phyloP scores from a whole-genome alignment of 2,329 filamentous ascomycete species.

The Cryoendolithus antarcticus region DNA sequence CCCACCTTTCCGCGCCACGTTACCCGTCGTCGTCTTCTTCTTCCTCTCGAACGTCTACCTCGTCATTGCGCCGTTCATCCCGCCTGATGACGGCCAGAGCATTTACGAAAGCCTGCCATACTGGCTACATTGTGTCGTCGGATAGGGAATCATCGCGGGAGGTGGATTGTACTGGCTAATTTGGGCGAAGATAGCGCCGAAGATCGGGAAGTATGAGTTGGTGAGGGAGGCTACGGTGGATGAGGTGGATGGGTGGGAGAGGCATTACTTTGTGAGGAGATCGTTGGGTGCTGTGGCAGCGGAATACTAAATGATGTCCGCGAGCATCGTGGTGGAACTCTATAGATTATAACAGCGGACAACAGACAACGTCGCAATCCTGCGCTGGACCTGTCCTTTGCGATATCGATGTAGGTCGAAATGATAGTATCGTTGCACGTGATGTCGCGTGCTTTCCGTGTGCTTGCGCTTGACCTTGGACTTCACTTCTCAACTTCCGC shows the following conservation, averaged over 20 bases:
- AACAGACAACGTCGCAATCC: too few species aligned
- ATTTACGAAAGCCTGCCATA: conserved; percentile 42
- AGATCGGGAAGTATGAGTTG: conserved; percentile 26
- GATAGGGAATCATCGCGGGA: conserved; percentile 35
- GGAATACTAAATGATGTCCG: too few species aligned
- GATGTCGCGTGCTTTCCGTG: too few species aligned
- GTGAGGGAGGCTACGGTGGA: conserved; percentile 19
- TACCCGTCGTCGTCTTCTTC: conserved; percentile 41
- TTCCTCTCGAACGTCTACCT: conserved; percentile 41
- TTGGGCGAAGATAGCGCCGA: conserved; percentile 38
- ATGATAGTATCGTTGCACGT: too few species aligned
- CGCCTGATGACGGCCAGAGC: conserved; percentile 34
- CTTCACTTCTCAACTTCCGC: not conserved
- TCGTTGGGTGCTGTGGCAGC: not conserved
- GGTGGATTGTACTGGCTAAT: conserved; percentile 41
- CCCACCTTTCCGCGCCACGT: conserved; percentile 38
- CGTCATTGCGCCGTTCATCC: conserved; percentile 39
- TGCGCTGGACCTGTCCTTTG: too few species aligned
- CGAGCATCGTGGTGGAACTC: too few species aligned
- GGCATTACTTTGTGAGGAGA: conserved; percentile 23
- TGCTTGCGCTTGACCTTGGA: not conserved
- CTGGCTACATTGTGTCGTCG: conserved; percentile 42
- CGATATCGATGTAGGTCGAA: too few species aligned
- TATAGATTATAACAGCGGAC: too few species aligned
- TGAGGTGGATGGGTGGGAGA: conserved; percentile 29